Conservation (phyloP, 257 asterid genomes). For the Catharanthus roseus region DNA sequence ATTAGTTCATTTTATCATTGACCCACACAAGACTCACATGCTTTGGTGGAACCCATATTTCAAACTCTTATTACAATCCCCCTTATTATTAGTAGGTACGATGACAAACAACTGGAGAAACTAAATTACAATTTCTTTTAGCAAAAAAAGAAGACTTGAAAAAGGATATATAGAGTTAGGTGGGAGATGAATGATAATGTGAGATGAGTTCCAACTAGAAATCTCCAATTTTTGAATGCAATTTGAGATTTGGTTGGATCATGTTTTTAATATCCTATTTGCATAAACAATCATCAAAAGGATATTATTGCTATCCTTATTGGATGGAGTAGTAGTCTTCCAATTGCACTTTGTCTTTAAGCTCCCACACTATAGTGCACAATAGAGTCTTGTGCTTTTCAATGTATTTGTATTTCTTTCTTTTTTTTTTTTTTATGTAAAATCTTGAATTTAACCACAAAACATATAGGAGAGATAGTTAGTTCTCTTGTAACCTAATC, state of each 20-base stretch:
- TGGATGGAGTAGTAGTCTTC: neutral
- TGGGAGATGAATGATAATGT: slow-evolving; percentile 7
- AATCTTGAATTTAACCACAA: no score
- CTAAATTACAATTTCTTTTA: no score
- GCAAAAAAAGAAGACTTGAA: neutral
- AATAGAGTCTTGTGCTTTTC: neutral
- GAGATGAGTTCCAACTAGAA: neutral
- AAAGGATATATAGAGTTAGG: neutral
- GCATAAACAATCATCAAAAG: neutral
- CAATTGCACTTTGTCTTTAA: neutral
- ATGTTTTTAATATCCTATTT: neutral
- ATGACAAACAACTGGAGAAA: neutral
- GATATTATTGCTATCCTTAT: neutral
- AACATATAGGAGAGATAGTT: no score
- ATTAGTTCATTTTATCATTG: neutral
- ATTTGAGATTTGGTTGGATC: neutral
- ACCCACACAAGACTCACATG: no score
- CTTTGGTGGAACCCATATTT: no score
- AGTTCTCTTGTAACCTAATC: no score
- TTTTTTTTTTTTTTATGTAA: no score
- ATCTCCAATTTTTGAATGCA: neutral
- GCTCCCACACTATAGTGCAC: neutral
- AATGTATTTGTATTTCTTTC: no score
- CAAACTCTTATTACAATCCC: neutral
- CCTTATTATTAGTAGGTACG: neutral